These are phyloP conservation scores for Pseudotulostoma volvatum DNA, from an alignment of 495 filamentous ascomycete genomes.

Conservation along the genomic window DNA sequence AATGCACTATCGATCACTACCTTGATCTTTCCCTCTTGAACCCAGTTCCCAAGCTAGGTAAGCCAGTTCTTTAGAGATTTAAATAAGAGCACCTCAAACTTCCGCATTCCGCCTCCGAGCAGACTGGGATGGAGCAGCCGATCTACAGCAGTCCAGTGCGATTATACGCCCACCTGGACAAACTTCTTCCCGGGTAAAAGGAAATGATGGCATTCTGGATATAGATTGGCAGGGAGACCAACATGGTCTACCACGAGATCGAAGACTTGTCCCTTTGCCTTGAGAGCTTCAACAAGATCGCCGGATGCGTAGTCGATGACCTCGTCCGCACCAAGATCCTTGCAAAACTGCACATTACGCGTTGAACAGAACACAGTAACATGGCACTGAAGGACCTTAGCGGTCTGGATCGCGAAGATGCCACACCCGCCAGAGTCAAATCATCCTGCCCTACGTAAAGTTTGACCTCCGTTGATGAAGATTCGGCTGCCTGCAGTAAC, in stretches of 20 bases:
- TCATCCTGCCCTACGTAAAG: too few relatives aligned
- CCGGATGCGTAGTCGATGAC: conserved; percentile 49
- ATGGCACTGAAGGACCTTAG: conserved; percentile 45
- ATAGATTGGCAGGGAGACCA: conserved; percentile 32
- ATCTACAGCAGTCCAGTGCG: conserved; percentile 12
- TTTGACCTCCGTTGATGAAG: conserved; percentile 54
- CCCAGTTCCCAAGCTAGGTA: conserved; percentile 38
- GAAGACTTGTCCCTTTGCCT: conserved; percentile 34
- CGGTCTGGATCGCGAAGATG: conserved; percentile 46
- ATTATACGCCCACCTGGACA: conserved; percentile 38
- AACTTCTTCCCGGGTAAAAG: conserved; percentile 34
- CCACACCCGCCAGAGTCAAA: conserved; percentile 50
- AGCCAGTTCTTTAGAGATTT: conserved; percentile 31
- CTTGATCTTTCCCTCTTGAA: conserved; percentile 44
- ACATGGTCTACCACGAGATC: conserved; percentile 47
- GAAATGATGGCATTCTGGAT: conserved; percentile 39
- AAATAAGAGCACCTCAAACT: conserved; percentile 28
- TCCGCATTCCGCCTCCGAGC: conserved; percentile 49
- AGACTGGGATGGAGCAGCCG: conserved; percentile 33
- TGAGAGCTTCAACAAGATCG: conserved; percentile 33
- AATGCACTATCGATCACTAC: conserved; percentile 43
- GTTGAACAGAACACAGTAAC: conserved; percentile 45
- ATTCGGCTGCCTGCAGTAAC: conserved; percentile 38
- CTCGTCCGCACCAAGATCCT: conserved; percentile 46
- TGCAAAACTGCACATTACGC: conserved; percentile 39